phyloP scores from a whole-genome alignment of 768 basidiomycete genomes.

The Hortiboletus flavorubellus region DNA sequence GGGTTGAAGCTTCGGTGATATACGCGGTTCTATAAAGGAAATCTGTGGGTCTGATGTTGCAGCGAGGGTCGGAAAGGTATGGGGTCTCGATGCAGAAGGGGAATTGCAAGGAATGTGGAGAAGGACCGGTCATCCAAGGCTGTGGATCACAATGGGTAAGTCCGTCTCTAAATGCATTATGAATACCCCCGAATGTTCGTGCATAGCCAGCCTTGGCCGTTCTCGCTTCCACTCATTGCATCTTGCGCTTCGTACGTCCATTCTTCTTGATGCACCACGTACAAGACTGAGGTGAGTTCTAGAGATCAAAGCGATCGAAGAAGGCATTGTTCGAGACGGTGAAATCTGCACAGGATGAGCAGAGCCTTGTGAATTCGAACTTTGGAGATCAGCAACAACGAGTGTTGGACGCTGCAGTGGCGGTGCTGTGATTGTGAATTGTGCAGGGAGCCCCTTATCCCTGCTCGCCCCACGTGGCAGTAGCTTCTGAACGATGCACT shows the following conservation, averaged over 20 bases:
- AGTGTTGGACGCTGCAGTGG: not conserved
- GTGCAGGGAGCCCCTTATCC: not conserved
- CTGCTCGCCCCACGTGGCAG: not conserved
- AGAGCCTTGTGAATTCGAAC: not conserved
- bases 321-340: slow-evolving; percentile 18
- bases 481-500: not conserved
- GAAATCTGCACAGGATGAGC: slow-evolving; percentile 8
- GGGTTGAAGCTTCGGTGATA: slow-evolving; percentile 42
- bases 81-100: slow-evolving; percentile 66
- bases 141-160: slow-evolving; percentile 29
- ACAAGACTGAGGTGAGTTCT: slow-evolving; percentile 1
- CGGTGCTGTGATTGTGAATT: not conserved
- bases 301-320: slow-evolving; percentile 33
- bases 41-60: slow-evolving; percentile 48
- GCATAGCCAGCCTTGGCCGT: slow-evolving; percentile 19
- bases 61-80: slow-evolving; percentile 47
- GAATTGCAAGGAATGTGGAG: slow-evolving; percentile 47
- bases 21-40: slow-evolving; percentile 36
- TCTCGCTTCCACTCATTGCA: slow-evolving; percentile 29
- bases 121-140: slow-evolving; percentile 34
- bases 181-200: not conserved
- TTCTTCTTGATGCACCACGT: not conserved
- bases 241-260: slow-evolving; percentile 28
- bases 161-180: not conserved
- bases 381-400: no score